Percentiles rank a stretch among this genome's conserved stretches.
Evolutionary conservation across 306 rosid genomes (phyloP).

Genomic region (Castanopsis chinensis): DNA sequence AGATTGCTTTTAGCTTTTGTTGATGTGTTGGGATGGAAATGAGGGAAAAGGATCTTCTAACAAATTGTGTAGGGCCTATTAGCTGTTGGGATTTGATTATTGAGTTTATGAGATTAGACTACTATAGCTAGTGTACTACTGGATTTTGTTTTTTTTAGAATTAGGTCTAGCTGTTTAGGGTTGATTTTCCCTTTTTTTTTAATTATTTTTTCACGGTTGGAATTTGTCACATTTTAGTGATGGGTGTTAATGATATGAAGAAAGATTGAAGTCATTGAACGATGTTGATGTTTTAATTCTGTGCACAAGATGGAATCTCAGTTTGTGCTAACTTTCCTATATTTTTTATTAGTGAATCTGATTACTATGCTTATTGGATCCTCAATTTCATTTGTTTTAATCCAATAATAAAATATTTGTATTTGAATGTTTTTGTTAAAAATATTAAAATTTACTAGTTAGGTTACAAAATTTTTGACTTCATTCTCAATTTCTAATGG

Average conservation of each 20-base stretch:
- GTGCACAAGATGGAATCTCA: neutral
- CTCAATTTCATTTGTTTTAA: neutral
- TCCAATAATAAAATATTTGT: no score
- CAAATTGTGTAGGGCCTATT: constrained; percentile 26
- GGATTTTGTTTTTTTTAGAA: neutral
- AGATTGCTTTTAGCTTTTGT: constrained; percentile 18
- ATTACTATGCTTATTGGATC: neutral
- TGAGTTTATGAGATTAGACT: neutral
- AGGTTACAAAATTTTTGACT: no score
- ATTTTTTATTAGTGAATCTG: neutral
- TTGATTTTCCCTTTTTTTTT: neutral
- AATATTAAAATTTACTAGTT: no score
- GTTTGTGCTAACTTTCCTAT: neutral
- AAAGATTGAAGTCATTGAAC: neutral
- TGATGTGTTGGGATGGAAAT: neutral
- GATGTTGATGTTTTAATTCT: neutral
- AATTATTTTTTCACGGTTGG: neutral
- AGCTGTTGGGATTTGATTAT: constrained; percentile 1
- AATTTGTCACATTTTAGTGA: no score
- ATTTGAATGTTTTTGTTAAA: no score
- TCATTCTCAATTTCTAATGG: no score
- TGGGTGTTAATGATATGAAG: neutral
- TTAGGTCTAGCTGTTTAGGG: neutral
- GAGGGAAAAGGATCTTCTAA: constrained; percentile 1
- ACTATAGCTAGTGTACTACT: neutral